Conservation (phyloP, 78 protist species). For the Dictyostelium brefeldianum region DNA sequence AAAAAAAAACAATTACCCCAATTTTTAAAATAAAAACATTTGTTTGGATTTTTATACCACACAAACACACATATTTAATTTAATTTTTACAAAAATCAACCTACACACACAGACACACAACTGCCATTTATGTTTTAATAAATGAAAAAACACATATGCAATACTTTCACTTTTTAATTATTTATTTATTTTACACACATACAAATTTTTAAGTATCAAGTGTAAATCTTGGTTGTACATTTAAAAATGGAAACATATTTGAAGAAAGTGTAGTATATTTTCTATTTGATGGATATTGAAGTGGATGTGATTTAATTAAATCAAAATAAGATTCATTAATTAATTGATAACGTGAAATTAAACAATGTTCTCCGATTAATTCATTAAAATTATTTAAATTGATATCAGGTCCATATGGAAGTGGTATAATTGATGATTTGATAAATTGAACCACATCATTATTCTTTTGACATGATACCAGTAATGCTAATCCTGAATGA, state of each 20-base stretch:
- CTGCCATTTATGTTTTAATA: neutral
- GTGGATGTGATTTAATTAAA: neutral
- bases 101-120: too few species aligned
- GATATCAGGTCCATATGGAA: slow-evolving; percentile 36
- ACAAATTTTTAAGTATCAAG: neutral
- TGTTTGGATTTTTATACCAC: neutral
- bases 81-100: neutral
- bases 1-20: too few species aligned
- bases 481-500: slow-evolving; percentile 25
- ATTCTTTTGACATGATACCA: slow-evolving; percentile 4
- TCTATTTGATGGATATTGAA: slow-evolving; percentile 27
- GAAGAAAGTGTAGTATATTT: slow-evolving; percentile 48
- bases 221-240: slow-evolving; percentile 30
- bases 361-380: neutral
- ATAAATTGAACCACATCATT: neutral
- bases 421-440: slow-evolving; percentile 13
- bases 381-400: slow-evolving; percentile 18
- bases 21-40: too few species aligned
- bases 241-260: slow-evolving; percentile 42
- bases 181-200: neutral
- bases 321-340: slow-evolving; percentile 8
- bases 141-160: too few species aligned
- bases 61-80: neutral
- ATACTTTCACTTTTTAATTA: neutral
- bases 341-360: slow-evolving; percentile 24